Evolutionary conservation across 345 rosid species (phyloP), one percentile per base, ranked within the genome.

Genomic region (Cochlearia excelsa): DNA sequence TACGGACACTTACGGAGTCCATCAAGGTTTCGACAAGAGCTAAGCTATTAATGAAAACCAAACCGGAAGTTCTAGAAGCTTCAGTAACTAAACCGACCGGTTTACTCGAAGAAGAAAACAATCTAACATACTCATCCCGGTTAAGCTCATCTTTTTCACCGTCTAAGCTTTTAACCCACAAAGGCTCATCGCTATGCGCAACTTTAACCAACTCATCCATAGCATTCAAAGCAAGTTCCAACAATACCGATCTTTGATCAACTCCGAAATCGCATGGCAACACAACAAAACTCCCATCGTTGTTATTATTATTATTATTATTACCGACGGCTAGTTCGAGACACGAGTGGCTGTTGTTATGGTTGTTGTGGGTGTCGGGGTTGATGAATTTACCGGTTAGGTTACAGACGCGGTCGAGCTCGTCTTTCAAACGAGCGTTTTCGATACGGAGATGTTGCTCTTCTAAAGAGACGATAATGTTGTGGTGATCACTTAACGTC

Each of bases 381-480:
- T 16, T 16, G 23, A 16, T 16, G 68, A 93, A 93, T 77, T 87
- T 93, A 9, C 90, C 89, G 3, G 97, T 92, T 5, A 93, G 80
- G n/a, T 84, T 84, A 48, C 92, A 87, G 10, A 85, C 86, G 2
- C 97, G 85, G 61, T 86, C 97, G 2, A 93, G 71, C 63, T 93
- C 99, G 23, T 93, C 96, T 71, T 87, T 89, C 26, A 89, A 71
- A 3, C 99, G 77, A 2, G 90, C 91, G 76, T 93, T 93, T 61
- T 93, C 99, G 9, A 93, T 80, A 74, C 97, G 84, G 30, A 93
- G 79, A 59, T 93, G 97, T 30, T 93, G 97, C 54, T 93, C 97
- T 56, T 93, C 95, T 0, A 87, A 68, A 10, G 99, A 87, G 26
- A 93, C 74, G 23, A 16, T 16, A 16, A 16, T 0, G 23, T 16